phyloP scores from a whole-genome alignment of 495 filamentous ascomycete genomes.

The Pseudevernia furfuracea region DNA sequence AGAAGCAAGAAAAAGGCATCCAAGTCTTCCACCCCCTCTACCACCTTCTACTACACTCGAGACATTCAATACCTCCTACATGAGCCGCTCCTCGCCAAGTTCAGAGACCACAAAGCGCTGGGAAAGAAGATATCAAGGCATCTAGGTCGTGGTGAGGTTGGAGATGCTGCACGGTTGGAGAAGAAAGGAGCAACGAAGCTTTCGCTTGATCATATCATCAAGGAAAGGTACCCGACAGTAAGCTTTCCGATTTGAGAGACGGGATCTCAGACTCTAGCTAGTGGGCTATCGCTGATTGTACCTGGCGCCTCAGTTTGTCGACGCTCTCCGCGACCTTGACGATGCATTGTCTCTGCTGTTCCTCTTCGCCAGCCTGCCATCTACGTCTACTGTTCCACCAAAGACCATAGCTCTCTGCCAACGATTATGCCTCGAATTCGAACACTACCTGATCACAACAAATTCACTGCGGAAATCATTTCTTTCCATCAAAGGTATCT shows the following conservation, averaged over 20 bases:
- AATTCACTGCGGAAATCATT: constrained; percentile 91
- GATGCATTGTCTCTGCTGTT: constrained; percentile 96
- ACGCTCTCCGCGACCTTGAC: constrained; percentile 89
- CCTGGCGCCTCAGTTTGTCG: constrained; percentile 50
- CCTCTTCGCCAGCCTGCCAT: constrained; percentile 94
- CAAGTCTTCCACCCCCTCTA: constrained; percentile 78
- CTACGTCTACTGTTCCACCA: constrained; percentile 72
- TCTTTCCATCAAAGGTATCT: constrained; percentile 97
- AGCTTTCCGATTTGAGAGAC: neutral
- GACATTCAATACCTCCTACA: constrained; percentile 97
- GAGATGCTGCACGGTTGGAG: constrained; percentile 76
- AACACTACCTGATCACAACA: constrained; percentile 90
- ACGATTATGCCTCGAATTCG: constrained; percentile 82
- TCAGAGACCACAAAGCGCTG: constrained; percentile 90
- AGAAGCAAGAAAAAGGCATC: constrained; percentile 93
- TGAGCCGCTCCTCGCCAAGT: constrained; percentile 90
- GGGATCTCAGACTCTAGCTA: neutral
- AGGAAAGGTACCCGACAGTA: constrained; percentile 86
- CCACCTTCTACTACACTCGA: constrained; percentile 98
- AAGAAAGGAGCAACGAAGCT: constrained; percentile 77
- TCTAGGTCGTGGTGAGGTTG: constrained; percentile 81
- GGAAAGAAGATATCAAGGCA: constrained; percentile 94
- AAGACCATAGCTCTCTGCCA: constrained; percentile 93
- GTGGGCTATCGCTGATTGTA: neutral
- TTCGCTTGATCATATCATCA: constrained; percentile 90